These are phyloP conservation scores for Moniliella sp. DNA, from an alignment of 1,284 basidiomycete genomes.

Conservation along the genomic window DNA sequence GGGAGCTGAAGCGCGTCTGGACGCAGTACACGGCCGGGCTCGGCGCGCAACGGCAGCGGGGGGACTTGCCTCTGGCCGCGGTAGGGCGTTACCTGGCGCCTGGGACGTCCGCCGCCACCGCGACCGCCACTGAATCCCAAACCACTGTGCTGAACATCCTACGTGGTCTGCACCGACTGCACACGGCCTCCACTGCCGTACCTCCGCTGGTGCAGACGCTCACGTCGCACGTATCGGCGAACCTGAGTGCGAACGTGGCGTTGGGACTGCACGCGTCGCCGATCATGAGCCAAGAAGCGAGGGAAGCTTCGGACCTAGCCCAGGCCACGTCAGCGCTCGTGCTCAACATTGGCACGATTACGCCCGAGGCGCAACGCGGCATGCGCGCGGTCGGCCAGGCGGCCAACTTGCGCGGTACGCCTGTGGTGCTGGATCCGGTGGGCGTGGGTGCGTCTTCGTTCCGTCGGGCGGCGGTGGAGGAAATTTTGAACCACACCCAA, in stretches of 20 bases:
- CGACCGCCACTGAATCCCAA: too few species aligned
- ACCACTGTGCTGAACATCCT: too few species aligned
- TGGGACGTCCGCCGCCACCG: too few species aligned
- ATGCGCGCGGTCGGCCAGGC: slow-evolving; percentile 57
- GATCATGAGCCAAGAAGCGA: slow-evolving; percentile 50
- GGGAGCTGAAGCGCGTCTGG: slow-evolving; percentile 23
- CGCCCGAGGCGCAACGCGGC: slow-evolving; percentile 42
- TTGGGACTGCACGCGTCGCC: slow-evolving; percentile 71
- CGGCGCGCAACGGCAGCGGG: too few species aligned
- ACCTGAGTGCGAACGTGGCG: slow-evolving; percentile 74
- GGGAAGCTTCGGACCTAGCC: slow-evolving; percentile 62
- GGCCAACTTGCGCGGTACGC: slow-evolving; percentile 42
- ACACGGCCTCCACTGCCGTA: slow-evolving; percentile 6
- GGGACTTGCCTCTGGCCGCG: too few species aligned
- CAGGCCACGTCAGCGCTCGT: slow-evolving; percentile 50
- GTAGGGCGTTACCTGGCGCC: too few species aligned
- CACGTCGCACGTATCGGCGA: slow-evolving; percentile 71
- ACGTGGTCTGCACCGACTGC: slow-evolving; percentile 3
- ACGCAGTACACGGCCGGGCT: too few species aligned
- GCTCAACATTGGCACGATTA: slow-evolving; percentile 74
- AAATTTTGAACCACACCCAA: slow-evolving; percentile 63
- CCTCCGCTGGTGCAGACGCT: slow-evolving; percentile 42
- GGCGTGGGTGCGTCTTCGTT: slow-evolving; percentile 66
- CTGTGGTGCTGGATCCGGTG: slow-evolving; percentile 77
- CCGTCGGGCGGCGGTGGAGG: slow-evolving; percentile 43